Evolutionary conservation across 306 rosid genomes (phyloP).

Genomic region (Hylodesmum podocarpum): DNA sequence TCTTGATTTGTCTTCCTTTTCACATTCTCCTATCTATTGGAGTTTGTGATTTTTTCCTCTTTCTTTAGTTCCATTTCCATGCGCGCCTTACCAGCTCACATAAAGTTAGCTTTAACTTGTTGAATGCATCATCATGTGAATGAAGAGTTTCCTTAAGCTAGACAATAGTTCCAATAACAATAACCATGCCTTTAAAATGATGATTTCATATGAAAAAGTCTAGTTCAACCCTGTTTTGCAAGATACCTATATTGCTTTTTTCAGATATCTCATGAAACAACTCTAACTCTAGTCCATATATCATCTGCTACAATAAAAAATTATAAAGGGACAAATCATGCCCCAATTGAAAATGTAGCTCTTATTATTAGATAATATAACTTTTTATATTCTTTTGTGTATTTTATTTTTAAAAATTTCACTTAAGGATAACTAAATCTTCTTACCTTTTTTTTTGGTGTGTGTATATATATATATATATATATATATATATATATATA

Average conservation of each 20-base stretch:
- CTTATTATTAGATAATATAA: too few relatives aligned
- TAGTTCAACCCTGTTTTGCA: constrained; percentile 31
- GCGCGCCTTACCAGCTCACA: background rate
- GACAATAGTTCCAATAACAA: constrained; percentile 35
- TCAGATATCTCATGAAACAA: constrained; percentile 17
- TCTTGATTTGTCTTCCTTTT: background rate
- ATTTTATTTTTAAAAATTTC: too few relatives aligned
- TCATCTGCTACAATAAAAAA: constrained; percentile 19
- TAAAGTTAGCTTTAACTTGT: constrained; percentile 23
- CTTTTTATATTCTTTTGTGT: too few relatives aligned
- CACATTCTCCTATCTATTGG: constrained; percentile 7
- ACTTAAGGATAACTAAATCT: too few relatives aligned
- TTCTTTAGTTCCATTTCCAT: constrained; percentile 1
- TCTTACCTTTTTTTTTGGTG: too few relatives aligned
- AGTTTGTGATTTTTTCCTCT: constrained; percentile 3
- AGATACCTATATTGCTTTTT: constrained; percentile 22
- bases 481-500: too few relatives aligned
- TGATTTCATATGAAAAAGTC: constrained; percentile 23
- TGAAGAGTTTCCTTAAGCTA: constrained; percentile 27
- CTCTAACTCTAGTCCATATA: background rate
- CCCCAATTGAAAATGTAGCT: constrained; percentile 12
- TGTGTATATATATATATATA: too few relatives aligned
- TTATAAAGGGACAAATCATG: constrained; percentile 23
- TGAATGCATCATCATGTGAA: background rate
- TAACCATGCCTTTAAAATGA: constrained; percentile 30